Base-by-base conservation (phyloP, 2,329 filamentous ascomycete species). In the Camptophora hylomeconis region DNA sequence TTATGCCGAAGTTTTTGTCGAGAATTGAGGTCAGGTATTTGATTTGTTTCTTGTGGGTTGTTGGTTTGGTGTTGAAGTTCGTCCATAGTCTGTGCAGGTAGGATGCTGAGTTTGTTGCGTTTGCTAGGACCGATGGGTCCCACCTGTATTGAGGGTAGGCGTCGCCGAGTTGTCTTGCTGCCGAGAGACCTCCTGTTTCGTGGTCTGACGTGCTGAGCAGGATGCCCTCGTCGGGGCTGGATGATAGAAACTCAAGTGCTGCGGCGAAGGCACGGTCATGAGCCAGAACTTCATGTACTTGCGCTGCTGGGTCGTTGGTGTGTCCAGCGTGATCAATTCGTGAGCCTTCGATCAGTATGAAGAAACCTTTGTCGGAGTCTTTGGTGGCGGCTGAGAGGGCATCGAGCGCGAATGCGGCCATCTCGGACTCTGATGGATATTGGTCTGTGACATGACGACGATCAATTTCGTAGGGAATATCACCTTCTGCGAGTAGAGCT, bases 341-440 rank as follows among this genome's bases (percentile, higher is more conserved):
- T 45, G 82, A 92, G 4, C 86, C 89, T 56, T 98, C 89, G 37
- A 98, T 92, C 87, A 98, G 93, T 45, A 98, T 64, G 58, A 98
- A 98, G 64, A 95, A 98, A 4, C 89, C 89, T 54, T 92, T 75
- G 22, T 95, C 83, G 38, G 72, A 83, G 48, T 86, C 65, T 47
- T 71, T 65, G 0, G 89, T 94, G 0, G 86, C 89, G 35, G 75
- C 73, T 38, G 79, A 78, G 14, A 98, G 69, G 1, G 81, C 75
- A 9, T 67, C 72, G 37, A 98, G 63, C 1, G 89, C 87, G 10
- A 81, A 82, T 42, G 69, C 67, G 6, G 87, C 73, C 84, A 94
- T 95, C 56, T 94, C 86, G 49, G 80, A 80, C 21, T 98, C 63
- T 10, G 82, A 87, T 3, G 89, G 89, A 49, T 93, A 95, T 17